Evolutionary conservation across 257 asterid species (phyloP).

Genomic region (Echium plantagineum): DNA sequence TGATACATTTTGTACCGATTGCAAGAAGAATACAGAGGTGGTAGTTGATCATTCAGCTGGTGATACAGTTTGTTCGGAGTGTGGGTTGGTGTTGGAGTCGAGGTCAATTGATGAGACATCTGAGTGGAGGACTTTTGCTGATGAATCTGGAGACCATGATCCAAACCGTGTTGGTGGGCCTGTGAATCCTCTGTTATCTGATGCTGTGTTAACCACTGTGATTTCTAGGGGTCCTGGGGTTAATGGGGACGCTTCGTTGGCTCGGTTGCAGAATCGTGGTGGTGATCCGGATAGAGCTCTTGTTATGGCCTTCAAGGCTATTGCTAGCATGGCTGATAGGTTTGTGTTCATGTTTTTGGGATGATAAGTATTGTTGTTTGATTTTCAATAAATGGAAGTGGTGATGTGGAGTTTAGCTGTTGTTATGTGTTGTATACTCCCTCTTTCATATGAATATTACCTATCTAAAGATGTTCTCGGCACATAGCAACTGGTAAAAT

Average conservation of each 20-base stretch:
- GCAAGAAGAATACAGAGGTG: constrained; percentile 88
- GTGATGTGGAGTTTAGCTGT: too few relatives aligned
- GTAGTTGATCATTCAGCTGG: constrained; percentile 89
- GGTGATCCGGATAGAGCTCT: constrained; percentile 90
- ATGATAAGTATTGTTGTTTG: too few relatives aligned
- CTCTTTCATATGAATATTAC: too few relatives aligned
- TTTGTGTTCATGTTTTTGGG: constrained; percentile 1
- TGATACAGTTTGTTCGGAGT: constrained; percentile 94
- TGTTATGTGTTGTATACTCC: too few relatives aligned
- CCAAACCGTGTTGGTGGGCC: constrained; percentile 94
- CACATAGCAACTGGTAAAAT: too few relatives aligned
- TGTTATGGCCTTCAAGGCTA: constrained; percentile 70
- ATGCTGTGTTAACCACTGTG: constrained; percentile 63
- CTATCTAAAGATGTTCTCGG: too few relatives aligned
- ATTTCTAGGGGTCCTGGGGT: constrained; percentile 43
- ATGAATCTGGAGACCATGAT: constrained; percentile 90
- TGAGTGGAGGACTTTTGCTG: constrained; percentile 92
- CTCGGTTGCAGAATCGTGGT: constrained; percentile 82
- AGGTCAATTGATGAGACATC: constrained; percentile 83
- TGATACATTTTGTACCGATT: constrained; percentile 67
- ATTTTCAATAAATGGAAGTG: too few relatives aligned
- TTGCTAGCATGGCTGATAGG: constrained; percentile 94
- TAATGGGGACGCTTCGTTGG: constrained; percentile 44
- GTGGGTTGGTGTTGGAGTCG: constrained; percentile 86
- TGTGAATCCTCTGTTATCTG: constrained; percentile 71